A percentile compares a stretch with the other conserved stretches of the same genome.
These are phyloP conservation scores for Colletotrichum cuscutae DNA, from an alignment of 2,329 filamentous ascomycete species.

Conservation along the genomic window DNA sequence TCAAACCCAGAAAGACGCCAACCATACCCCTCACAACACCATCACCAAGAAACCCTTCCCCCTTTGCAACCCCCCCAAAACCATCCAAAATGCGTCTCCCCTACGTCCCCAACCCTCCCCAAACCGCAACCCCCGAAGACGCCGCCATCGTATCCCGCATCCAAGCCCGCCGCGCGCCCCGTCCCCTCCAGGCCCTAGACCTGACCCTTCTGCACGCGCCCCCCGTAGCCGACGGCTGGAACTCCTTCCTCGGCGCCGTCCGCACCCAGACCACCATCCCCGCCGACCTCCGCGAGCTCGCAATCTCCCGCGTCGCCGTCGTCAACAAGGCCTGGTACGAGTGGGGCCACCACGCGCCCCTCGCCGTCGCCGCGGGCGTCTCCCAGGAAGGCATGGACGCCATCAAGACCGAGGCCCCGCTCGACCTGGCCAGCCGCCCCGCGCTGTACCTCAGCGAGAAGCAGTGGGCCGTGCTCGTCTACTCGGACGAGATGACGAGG, in stretches of 20 bases:
- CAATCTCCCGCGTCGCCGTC: constrained; percentile 83
- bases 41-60: not conserved
- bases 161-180: constrained; percentile 71
- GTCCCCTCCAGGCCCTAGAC: constrained; percentile 80
- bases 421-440: constrained; percentile 41
- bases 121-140: constrained; percentile 55
- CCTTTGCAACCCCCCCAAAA: not conserved
- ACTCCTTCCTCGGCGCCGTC: constrained; percentile 73
- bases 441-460: constrained; percentile 59
- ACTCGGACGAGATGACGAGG: constrained; percentile 87
- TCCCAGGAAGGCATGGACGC: constrained; percentile 58
- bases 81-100: constrained; percentile 70
- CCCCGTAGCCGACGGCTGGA: constrained; percentile 80
- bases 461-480: constrained; percentile 76
- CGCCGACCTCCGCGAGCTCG: constrained; percentile 75
- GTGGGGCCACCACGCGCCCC: constrained; percentile 81
- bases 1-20: not conserved
- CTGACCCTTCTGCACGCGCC: constrained; percentile 80
- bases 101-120: constrained; percentile 67
- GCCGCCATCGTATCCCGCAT: constrained; percentile 72
- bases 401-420: constrained; percentile 47
- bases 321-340: constrained; percentile 88
- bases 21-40: not conserved
- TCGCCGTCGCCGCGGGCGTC: constrained; percentile 69
- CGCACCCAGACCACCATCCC: constrained; percentile 63